Conservation (phyloP, 2,329 filamentous ascomycete species). For the Fusarium beomiforme region DNA sequence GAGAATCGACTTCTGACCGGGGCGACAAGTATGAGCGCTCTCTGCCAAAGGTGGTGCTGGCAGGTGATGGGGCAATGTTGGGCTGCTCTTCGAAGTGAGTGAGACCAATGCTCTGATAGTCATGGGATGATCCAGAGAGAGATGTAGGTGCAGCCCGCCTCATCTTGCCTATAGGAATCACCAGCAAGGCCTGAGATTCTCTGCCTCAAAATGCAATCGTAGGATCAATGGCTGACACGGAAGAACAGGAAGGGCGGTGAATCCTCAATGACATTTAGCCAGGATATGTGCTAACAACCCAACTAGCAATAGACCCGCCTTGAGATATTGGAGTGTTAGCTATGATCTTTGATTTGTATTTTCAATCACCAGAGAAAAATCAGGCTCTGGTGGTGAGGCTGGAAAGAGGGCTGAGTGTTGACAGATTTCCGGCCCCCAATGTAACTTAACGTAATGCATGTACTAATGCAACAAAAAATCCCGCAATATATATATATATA, state of each 20-base stretch:
- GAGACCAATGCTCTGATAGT: neutral
- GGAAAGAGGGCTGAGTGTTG: neutral
- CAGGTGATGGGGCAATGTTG: neutral
- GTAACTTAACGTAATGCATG: neutral
- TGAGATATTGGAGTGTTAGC: neutral
- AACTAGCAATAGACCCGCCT: fast-evolving
- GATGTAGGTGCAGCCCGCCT: neutral
- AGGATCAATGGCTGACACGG: neutral
- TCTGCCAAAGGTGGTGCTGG: neutral
- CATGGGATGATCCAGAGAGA: neutral
- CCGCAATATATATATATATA: too few relatives aligned
- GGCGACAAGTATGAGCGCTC: neutral
- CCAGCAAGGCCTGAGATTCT: neutral
- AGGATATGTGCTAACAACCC: fast-evolving
- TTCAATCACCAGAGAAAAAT: neutral
- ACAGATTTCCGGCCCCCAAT: neutral
- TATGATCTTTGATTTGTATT: neutral
- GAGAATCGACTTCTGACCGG: neutral
- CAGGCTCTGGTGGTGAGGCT: neutral
- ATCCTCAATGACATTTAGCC: neutral
- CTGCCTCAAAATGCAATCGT: neutral
- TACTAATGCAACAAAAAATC: too few relatives aligned
- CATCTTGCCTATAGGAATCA: neutral
- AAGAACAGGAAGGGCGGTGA: neutral
- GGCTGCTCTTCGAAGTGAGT: neutral